Percentiles rank a stretch among this genome's conserved stretches.
Conservation (phyloP, 768 basidiomycete genomes). For the Boletus tylopilopsis region DNA sequence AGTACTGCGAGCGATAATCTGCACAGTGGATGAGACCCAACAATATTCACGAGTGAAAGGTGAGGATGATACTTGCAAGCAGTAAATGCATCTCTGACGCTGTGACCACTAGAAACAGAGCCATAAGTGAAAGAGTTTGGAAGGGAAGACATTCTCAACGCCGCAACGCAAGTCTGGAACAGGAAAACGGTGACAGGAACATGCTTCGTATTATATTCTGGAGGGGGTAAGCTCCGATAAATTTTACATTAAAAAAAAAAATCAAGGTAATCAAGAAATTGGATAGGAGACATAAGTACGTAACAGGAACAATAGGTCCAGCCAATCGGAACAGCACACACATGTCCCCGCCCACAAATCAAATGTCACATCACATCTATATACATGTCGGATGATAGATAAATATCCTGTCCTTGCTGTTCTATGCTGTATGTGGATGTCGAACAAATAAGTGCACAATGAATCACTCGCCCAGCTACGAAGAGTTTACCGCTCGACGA, state of each 20-base stretch:
- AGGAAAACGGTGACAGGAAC: not conserved
- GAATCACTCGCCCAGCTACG: slow-evolving; percentile 8
- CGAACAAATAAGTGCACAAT: not conserved
- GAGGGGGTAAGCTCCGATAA: slow-evolving; percentile 1
- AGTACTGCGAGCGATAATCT: slow-evolving; percentile 71
- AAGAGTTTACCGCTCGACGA: slow-evolving; percentile 56
- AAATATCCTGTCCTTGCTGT: slow-evolving; percentile 19
- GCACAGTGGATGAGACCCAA: slow-evolving; percentile 6
- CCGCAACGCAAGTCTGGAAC: not conserved
- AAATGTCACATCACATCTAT: slow-evolving; percentile 1
- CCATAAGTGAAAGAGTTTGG: slow-evolving; percentile 42
- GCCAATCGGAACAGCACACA: too few relatives aligned
- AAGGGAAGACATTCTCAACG: slow-evolving; percentile 44
- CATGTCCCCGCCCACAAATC: too few relatives aligned
- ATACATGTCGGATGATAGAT: slow-evolving; percentile 13
- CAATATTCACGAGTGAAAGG: not conserved
- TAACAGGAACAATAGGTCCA: too few relatives aligned
- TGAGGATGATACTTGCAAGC: slow-evolving; percentile 45
- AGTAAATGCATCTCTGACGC: slow-evolving; percentile 52
- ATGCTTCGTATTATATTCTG: not conserved
- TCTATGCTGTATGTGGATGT: slow-evolving; percentile 17
- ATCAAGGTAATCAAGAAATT: not conserved
- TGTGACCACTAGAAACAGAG: slow-evolving; percentile 46
- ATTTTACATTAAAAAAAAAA: slow-evolving; percentile 3
- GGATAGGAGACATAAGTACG: not conserved